phyloP scores from a whole-genome alignment of 2,329 filamentous ascomycete species.

The Cadophora malorum region DNA sequence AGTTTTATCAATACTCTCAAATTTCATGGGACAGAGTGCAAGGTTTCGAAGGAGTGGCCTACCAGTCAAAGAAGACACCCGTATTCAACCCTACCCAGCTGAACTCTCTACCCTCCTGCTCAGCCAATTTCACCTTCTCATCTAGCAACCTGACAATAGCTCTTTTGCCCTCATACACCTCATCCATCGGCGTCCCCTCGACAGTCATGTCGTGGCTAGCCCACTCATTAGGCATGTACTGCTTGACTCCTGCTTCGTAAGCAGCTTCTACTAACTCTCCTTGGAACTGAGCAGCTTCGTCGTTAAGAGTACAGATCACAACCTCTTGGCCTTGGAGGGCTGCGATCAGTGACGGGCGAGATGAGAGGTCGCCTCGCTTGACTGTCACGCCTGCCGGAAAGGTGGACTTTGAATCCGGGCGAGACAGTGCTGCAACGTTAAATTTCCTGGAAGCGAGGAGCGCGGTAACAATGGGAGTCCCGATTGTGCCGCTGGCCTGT shows the following conservation, averaged over 20 bases:
- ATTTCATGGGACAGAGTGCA: too few relatives aligned
- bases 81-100: slow-evolving; percentile 46
- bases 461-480: slow-evolving; percentile 38
- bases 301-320: slow-evolving; percentile 32
- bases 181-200: slow-evolving; percentile 16
- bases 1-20: too few relatives aligned
- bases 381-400: slow-evolving; percentile 32
- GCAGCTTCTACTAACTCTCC: slow-evolving; percentile 59
- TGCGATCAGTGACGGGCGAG: slow-evolving; percentile 39
- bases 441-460: slow-evolving; percentile 41
- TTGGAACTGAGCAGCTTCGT: slow-evolving; percentile 20
- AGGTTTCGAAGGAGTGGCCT: too few relatives aligned
- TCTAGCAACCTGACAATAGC: slow-evolving; percentile 18
- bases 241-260: slow-evolving; percentile 61
- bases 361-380: slow-evolving; percentile 31
- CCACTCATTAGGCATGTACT: slow-evolving; percentile 67
- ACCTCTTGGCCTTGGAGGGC: slow-evolving; percentile 38
- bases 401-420: slow-evolving; percentile 41
- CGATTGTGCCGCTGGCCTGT: slow-evolving; percentile 34
- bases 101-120: slow-evolving; percentile 30
- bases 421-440: slow-evolving; percentile 45
- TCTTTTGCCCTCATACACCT: slow-evolving; percentile 6
- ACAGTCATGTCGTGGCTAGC: slow-evolving; percentile 39
- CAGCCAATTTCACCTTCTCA: slow-evolving; percentile 20
- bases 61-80: slow-evolving; percentile 40